Percentiles rank a stretch among this genome's conserved stretches.
Evolutionary conservation across 2,329 filamentous ascomycete genomes (phyloP).

Genomic region (Didymella sp.): DNA sequence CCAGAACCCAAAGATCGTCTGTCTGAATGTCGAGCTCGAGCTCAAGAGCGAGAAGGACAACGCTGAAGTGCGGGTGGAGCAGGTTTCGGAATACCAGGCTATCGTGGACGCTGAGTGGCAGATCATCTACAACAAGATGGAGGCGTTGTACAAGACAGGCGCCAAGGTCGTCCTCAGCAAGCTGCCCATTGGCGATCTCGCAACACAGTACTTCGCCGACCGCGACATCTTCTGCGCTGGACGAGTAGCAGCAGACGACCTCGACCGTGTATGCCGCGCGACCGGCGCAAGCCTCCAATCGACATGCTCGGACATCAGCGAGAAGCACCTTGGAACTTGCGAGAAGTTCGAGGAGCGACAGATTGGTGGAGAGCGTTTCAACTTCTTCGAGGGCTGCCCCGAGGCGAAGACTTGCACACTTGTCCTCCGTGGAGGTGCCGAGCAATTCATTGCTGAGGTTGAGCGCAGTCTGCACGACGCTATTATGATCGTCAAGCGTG

Average conservation of each 20-base stretch:
- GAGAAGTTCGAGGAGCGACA: constrained; percentile 93
- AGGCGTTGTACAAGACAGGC: constrained; percentile 89
- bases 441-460: constrained; percentile 99
- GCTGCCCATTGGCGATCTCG: constrained; percentile 94
- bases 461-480: constrained; percentile 97
- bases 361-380: constrained; percentile 96
- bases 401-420: constrained; percentile 96
- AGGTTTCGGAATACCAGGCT: constrained; percentile 98
- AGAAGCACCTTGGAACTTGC: constrained; percentile 89
- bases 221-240: constrained; percentile 98
- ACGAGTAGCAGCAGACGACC: constrained; percentile 86
- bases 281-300: constrained; percentile 92
- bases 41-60: constrained; percentile 99
- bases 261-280: constrained; percentile 95
- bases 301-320: constrained; percentile 92
- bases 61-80: constrained; percentile 95
- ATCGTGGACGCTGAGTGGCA: constrained; percentile 99
- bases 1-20: constrained; percentile 93
- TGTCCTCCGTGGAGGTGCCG: constrained; percentile 90
- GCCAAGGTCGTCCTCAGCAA: constrained; percentile 98
- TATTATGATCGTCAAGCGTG: constrained; percentile 99
- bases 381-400: constrained; percentile 97
- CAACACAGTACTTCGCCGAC: constrained; percentile 97
- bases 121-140: constrained; percentile 99
- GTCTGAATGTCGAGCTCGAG: constrained; percentile 96